These are phyloP conservation scores for Trichoderma oligosporum DNA, from an alignment of 2,329 filamentous ascomycete genomes.

Conservation along the genomic window DNA sequence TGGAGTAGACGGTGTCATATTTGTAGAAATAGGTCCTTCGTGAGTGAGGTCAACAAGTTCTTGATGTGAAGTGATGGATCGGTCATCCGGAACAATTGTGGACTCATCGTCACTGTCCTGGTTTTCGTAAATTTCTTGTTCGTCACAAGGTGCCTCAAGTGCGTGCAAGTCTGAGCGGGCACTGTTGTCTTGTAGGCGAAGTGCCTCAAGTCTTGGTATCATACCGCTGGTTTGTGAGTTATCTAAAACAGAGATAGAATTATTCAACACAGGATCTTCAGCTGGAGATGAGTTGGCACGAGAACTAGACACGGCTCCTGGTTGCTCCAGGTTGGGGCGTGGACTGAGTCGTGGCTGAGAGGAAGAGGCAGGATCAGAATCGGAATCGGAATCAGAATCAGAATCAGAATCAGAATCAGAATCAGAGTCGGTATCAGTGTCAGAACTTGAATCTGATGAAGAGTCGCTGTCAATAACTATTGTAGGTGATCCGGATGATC, in stretches of 20 bases:
- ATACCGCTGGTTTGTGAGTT: background rate
- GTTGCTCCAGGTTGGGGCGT: too few relatives aligned
- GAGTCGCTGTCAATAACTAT: background rate
- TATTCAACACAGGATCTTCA: background rate
- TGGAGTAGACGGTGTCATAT: background rate
- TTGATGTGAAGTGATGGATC: background rate
- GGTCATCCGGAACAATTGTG: slow-evolving; percentile 7
- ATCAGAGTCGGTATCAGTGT: background rate
- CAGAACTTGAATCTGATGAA: background rate
- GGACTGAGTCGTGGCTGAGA: background rate
- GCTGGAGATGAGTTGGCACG: background rate
- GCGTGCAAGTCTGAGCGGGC: background rate
- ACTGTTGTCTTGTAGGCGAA: background rate
- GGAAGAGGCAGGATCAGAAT: background rate
- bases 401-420: background rate
- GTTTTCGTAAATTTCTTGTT: too few relatives aligned
- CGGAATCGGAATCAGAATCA: background rate
- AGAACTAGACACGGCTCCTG: background rate
- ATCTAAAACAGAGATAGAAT: background rate
- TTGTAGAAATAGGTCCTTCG: background rate
- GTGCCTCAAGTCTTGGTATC: background rate
- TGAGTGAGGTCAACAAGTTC: slow-evolving; percentile 15
- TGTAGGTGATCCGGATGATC: background rate
- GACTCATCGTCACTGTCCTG: slow-evolving; percentile 3
- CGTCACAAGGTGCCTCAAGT: too few relatives aligned